A percentile compares a stretch with the other conserved stretches of the same genome.
phyloP scores from a whole-genome alignment of 495 filamentous ascomycete species.

The Cercophora samala region DNA sequence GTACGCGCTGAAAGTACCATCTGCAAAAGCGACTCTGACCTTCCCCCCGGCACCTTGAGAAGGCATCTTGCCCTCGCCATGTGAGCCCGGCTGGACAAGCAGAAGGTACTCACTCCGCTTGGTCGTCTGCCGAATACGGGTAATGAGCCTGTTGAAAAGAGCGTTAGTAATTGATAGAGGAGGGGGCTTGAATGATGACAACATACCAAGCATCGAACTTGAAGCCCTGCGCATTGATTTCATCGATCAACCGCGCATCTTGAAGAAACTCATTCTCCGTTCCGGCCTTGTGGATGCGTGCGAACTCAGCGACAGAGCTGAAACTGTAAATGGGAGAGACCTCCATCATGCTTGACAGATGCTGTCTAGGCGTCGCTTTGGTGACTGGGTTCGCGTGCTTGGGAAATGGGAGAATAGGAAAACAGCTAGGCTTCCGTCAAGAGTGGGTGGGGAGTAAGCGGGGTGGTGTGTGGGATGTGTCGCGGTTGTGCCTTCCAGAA shows the following conservation, averaged over 20 bases:
- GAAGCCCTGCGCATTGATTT: slow-evolving; percentile 4
- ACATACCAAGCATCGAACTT: slow-evolving; percentile 10
- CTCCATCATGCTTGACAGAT: not conserved
- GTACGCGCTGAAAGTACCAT: not conserved
- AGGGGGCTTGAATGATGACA: not conserved
- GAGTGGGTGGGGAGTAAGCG: too few species aligned
- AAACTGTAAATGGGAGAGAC: slow-evolving; percentile 5
- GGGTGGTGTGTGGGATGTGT: too few species aligned
- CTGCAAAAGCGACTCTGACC: not conserved
- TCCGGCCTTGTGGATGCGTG: slow-evolving; percentile 10
- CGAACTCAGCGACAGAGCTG: slow-evolving; percentile 3
- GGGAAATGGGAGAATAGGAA: not conserved
- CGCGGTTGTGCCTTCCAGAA: too few species aligned
- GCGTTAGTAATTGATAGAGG: not conserved
- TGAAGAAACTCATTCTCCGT: slow-evolving; percentile 14
- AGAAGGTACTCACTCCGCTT: not conserved
- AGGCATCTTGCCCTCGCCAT: not conserved
- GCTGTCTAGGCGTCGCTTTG: not conserved
- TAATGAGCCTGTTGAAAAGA: not conserved
- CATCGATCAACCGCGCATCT: not conserved
- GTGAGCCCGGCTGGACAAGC: not conserved
- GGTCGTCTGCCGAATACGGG: not conserved
- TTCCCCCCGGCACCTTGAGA: not conserved
- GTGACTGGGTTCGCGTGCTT: not conserved
- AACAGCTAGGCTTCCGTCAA: too few species aligned